Conservation (phyloP, 78 protist genomes). For the Polysphondylium violaceum region DNA sequence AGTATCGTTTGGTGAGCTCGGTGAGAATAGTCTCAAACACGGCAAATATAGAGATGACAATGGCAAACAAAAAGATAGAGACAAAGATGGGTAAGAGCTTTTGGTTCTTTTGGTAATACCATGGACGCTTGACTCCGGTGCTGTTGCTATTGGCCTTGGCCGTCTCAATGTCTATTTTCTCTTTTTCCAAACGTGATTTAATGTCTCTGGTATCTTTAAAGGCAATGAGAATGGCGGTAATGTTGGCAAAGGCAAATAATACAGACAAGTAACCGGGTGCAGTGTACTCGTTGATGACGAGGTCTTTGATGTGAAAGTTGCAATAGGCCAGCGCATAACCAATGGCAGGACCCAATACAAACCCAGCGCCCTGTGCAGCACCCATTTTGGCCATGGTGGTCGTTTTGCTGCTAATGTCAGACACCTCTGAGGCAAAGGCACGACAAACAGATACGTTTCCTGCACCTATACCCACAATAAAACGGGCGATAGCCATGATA, state of each 20-base stretch:
- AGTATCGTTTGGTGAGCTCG: conserved; percentile 1
- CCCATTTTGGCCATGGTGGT: conserved; percentile 22
- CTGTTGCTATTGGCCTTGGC: background rate
- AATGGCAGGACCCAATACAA: conserved; percentile 46
- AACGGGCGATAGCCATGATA: conserved; percentile 43
- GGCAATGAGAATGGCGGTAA: background rate
- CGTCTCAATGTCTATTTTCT: background rate
- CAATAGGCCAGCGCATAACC: conserved; percentile 11
- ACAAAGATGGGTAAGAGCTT: conserved; percentile 7
- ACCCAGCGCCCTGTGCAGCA: conserved; percentile 60
- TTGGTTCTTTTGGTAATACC: background rate
- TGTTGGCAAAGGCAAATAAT: conserved; percentile 6
- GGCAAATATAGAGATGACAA: conserved; percentile 10
- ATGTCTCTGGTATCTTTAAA: conserved; percentile 33
- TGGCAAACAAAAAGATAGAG: conserved; percentile 5
- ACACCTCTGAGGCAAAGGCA: conserved; percentile 36
- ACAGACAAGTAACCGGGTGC: conserved; percentile 67
- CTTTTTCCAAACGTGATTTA: too few relatives aligned
- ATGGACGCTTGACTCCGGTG: too few relatives aligned
- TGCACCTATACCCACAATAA: conserved; percentile 68
- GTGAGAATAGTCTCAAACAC: conserved; percentile 33
- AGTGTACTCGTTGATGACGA: conserved; percentile 18
- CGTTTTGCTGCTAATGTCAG: conserved; percentile 32
- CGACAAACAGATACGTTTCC: conserved; percentile 65
- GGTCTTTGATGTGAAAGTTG: background rate